Base-by-base conservation (phyloP, 495 filamentous ascomycete genomes). In the Staphylotrichum tortipilum region DNA sequence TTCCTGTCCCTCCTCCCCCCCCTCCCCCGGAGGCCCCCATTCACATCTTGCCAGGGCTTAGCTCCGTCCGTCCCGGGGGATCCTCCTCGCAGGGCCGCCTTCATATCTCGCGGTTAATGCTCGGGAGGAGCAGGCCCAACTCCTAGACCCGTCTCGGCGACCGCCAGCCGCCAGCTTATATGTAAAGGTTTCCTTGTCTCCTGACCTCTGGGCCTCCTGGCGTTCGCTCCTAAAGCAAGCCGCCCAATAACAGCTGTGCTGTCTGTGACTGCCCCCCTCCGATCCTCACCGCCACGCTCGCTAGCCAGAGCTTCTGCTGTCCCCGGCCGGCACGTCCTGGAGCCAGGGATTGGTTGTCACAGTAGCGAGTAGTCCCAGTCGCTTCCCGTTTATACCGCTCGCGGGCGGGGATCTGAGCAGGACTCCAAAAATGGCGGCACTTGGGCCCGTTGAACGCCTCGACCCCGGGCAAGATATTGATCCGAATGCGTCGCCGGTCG, bases 401-500 rank as follows among this genome's bases (percentile, higher is more conserved):
- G 21, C 28, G 36, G 26, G 10, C 24, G 22, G 31, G 31, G 21
- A 24, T n/a, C n/a, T 2, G 30, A 42, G 37, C 7, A 44, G 34
- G 24, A 6, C 28, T 24, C 37, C n/a, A n/a, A 42, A 24, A n/a
- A 56, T 51, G 57, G 33, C 49, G 10, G 31, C 49, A n/a, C 42
- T 43, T 19, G 39, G 53, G 17, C 24, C 56, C 21, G 55, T 66
- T 51, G 59, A 49, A 17, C 44, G 54, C 24, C 38, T 64, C 44
- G 66, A 68, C 6, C 50, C 56, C 10, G 53, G 38, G 23, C 56
- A 57, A 28, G 67, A 62, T 38, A 60, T 63, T 36, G 63, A 71
- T 41, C 61, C 61, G 17, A 68, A 66, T 43, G 60, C 58, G 33
- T 72, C 70, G 21, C 70, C 69, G 11, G 58, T 59, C 14, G 65